Conservation (phyloP, 305 asterid genomes). For the Solanum hybrid region DNA sequence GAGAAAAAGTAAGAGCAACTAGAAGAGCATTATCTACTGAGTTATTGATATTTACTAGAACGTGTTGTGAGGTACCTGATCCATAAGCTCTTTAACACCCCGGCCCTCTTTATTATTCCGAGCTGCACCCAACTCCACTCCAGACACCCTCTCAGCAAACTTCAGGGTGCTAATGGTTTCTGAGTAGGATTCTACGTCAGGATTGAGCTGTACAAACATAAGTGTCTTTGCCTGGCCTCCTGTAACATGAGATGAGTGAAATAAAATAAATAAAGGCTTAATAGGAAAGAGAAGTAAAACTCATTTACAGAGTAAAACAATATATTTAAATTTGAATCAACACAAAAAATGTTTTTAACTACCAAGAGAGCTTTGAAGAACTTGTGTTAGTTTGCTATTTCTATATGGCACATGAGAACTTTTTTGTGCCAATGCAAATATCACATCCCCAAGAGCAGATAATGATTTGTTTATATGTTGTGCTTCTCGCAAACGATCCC, state of each 20-base stretch:
- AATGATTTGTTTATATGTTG: slow-evolving; percentile 91
- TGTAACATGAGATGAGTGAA: slow-evolving; percentile 19
- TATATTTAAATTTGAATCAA: not conserved
- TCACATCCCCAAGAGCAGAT: slow-evolving; percentile 98
- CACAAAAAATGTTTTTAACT: slow-evolving; percentile 13
- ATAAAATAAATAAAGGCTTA: not conserved
- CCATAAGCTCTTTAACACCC: slow-evolving; percentile 88
- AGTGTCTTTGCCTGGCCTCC: slow-evolving; percentile 98
- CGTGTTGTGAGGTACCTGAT: slow-evolving; percentile 48
- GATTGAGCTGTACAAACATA: slow-evolving; percentile 94
- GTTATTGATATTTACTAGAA: slow-evolving; percentile 1
- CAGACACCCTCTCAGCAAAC: slow-evolving; percentile 97
- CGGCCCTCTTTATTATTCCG: slow-evolving; percentile 80
- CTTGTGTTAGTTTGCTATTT: slow-evolving; percentile 92
- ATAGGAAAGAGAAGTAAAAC: not conserved
- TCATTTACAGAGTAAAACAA: not conserved
- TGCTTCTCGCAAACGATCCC: slow-evolving; percentile 93
- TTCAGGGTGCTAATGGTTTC: slow-evolving; percentile 87
- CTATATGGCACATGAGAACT: slow-evolving; percentile 87
- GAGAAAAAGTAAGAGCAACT: not conserved
- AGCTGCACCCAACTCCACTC: slow-evolving; percentile 96
- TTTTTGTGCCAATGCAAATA: slow-evolving; percentile 77
- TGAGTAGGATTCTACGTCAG: slow-evolving; percentile 79
- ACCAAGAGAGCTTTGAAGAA: slow-evolving; percentile 96
- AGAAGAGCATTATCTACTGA: not conserved